Evolutionary conservation across 2,329 filamentous ascomycete species (phyloP).

Genomic region (Colletotrichum horii): DNA sequence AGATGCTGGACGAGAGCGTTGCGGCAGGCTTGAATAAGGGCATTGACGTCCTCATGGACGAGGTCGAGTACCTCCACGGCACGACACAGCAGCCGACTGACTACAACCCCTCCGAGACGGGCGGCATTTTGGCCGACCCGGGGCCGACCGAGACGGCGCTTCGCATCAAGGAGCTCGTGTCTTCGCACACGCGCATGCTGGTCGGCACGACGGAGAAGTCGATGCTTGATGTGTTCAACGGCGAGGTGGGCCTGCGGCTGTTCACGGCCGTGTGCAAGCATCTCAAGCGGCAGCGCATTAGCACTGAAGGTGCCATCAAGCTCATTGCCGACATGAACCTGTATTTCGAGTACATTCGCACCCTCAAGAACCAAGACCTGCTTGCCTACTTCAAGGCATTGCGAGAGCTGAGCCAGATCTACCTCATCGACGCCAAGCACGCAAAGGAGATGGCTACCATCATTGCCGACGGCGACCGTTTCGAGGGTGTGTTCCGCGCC

Average conservation of each 20-base stretch:
- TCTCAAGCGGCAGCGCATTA: conserved; percentile 93
- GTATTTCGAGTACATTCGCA: conserved; percentile 84
- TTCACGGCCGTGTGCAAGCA: conserved; percentile 96
- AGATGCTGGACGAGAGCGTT: conserved; percentile 97
- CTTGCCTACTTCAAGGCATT: conserved; percentile 91
- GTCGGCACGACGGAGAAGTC: conserved; percentile 96
- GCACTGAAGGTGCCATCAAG: conserved; percentile 85
- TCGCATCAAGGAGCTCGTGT: conserved; percentile 84
- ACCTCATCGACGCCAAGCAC: conserved; percentile 84
- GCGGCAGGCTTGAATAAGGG: conserved; percentile 96
- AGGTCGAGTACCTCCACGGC: conserved; percentile 93
- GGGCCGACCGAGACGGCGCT: conserved; percentile 81
- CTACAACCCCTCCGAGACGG: conserved; percentile 73
- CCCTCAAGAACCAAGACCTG: conserved; percentile 82
- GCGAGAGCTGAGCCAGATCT: conserved; percentile 92
- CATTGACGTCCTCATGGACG: conserved; percentile 97
- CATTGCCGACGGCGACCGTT: conserved; percentile 89
- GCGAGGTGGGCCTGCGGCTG: conserved; percentile 91
- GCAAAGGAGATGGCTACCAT: conserved; percentile 95
- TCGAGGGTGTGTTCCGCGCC: conserved; percentile 89
- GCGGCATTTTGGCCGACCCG: conserved; percentile 53
- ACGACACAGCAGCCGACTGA: conserved; percentile 87
- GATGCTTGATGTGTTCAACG: conserved; percentile 97
- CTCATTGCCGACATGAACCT: conserved; percentile 97
- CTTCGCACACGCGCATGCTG: conserved; percentile 90